A percentile compares a stretch with the other conserved stretches of the same genome.
Evolutionary conservation across 148 eudicot genomes (phyloP).

Genomic region (Salicornia ramosissima): DNA sequence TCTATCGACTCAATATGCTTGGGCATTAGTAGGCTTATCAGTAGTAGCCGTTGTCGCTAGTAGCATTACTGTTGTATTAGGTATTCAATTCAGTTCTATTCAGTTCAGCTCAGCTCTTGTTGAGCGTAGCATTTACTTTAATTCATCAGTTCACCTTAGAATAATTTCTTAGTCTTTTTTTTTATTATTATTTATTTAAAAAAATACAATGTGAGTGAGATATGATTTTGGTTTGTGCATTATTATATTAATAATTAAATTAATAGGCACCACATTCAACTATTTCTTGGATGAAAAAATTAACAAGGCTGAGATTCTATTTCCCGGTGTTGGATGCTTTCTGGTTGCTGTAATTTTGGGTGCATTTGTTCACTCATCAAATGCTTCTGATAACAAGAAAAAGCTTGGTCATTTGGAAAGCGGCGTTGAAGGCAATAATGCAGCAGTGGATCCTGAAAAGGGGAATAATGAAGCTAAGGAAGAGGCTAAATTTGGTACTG

Average conservation of each 20-base stretch:
- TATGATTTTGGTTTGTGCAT: conserved; percentile 4
- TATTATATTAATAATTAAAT: too few relatives aligned
- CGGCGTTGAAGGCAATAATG: conserved; percentile 19
- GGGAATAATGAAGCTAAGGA: conserved; percentile 27
- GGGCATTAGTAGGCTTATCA: conserved; percentile 82
- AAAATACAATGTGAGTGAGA: too few relatives aligned
- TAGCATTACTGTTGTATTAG: conserved; percentile 84
- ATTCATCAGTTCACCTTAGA: too few relatives aligned
- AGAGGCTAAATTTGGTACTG: conserved; percentile 62
- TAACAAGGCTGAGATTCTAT: conserved; percentile 76
- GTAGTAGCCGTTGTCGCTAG: conserved; percentile 61
- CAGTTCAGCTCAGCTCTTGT: too few relatives aligned
- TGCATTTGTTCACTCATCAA: conserved; percentile 68
- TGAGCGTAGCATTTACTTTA: too few relatives aligned
- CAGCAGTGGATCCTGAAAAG: conserved; percentile 43
- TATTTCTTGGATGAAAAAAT: conserved; percentile 82
- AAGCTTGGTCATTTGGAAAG: conserved; percentile 38
- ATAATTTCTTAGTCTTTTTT: conserved; percentile 1
- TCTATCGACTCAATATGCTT: conserved; percentile 72
- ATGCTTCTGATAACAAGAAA: conserved; percentile 57
- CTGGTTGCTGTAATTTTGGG: conserved; percentile 70
- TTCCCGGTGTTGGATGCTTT: conserved; percentile 89
- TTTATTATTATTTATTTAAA: too few relatives aligned
- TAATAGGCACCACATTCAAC: conserved; percentile 69
- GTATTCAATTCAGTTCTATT: too few relatives aligned